Evolutionary conservation across 1,139 yeast species (phyloP), one percentile per base, ranked within the genome.

Genomic region (Citeromyces siamensis): DNA sequence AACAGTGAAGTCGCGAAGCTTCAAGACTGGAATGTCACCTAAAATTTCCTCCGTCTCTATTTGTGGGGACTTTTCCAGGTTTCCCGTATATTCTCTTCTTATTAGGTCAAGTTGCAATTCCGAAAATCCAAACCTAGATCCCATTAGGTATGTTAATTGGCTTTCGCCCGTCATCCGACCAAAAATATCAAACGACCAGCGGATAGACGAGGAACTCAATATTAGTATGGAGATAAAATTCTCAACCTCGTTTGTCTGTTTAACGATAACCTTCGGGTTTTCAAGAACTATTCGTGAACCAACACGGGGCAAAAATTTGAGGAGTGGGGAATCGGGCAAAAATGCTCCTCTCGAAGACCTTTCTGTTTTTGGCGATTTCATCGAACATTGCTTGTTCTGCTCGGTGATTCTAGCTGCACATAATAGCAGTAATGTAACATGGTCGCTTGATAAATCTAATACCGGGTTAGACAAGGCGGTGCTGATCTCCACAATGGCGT

Each of bases 401-500:
- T 28, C 34, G 2, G 35, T 19, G 7, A 46, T 41, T 23, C 28
- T 17, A 7, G 12, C 23, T 3, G 44, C 34, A 20, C 39, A 35
- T 5, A 45, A 39, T 2, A 48, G 14, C 9, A 52, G 26, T 2
- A 48, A 34, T n/a, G 45, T 45, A 6, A 50, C 16, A 16, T 51
- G 50, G n/a, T 48, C 49, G 8, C 48, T 38, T 12, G 49, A 45
- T 3, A 47, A 32, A 40, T 52, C 57, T 4, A 50, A 6, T 0
- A 48, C 41, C 5, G 51, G 42, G 14, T 44, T 49, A 5, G 51
- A 41, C 3, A 49, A 17, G 2, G 50, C 46, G 10, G 42, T 38
- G 34, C 46, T 48, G 9, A 43, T 28, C n/a, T 40, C 35, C 5
- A 44, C 23, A 16, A 50, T 19, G 0, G 52, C 44, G 19, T 44